Evolutionary conservation across 2,329 filamentous ascomycete species (phyloP), one percentile per base, ranked within the genome.

Genomic region (Xylariales sp.): DNA sequence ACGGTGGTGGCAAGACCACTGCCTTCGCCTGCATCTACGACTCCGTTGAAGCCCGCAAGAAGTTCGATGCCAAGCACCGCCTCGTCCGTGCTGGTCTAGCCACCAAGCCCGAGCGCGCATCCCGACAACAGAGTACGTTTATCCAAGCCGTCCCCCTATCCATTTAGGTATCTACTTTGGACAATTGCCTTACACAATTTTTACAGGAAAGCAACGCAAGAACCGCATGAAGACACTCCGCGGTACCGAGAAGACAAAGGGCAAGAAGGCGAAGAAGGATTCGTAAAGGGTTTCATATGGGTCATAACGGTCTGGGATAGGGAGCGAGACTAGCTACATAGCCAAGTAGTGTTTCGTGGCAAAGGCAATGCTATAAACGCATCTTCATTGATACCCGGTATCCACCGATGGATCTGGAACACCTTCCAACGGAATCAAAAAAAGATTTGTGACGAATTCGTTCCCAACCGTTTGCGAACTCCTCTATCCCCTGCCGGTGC

Each of bases 161-260:
- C 34, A 30, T 18, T 61, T 14, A 66, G 61, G 48, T 57, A 16
- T 61, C 46, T 39, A 30, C 23, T 61, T 14, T 67, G 61, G 48
- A 34, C 59, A 70, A 57, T 39, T 52, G 30, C 30, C 67, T 69
- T 39, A 69, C 54, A 46, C 12, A n/a, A 49, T 62, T 56, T 49
- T 52, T 34, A 66, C 61, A 87, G 95, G 95, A 91, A 99, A 99
- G 90, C 96, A 98, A 89, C 93, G 96, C 89, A 99, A 99, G 93
- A 99, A 99, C 93, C 91, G 95, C 85, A 90, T 93, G 86, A 98
- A 99, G 94, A 96, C 95, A 83, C 92, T 97, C 84, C 93, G 96
- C 79, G 96, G 96, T 83, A 97, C 93, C 80, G 95, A 94, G 81
- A 99, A 99, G 93, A 90, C 91, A 89, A 97, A 97, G 93, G 94